Evolutionary conservation across 306 rosid species (phyloP), one percentile per base, ranked within the genome.

Genomic region (Sophora flavescens): DNA sequence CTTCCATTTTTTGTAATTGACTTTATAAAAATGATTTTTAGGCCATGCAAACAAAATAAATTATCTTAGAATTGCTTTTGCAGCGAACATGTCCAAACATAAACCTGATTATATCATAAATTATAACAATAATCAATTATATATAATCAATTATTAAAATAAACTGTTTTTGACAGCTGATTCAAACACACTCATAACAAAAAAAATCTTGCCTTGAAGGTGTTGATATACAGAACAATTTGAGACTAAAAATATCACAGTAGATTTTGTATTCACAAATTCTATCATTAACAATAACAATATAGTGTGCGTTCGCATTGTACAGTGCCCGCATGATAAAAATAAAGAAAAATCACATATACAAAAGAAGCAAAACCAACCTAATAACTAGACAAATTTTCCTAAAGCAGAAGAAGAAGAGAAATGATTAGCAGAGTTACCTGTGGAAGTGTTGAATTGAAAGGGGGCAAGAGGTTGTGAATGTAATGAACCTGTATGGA

Each of bases 401-500:
- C 0, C 3, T 44, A 11, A 0, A 44, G 50, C 9, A 2, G 44
- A 39, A 39, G 32, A 30, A 30, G 32, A 39, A 1, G 2, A 44
- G 48, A 44, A 44, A 44, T 10, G 54, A 18, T 14, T 50, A 50
- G 18, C 15, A 50, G 8, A 50, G 56, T 50, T 4, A 50, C 18
- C 8, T 4, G 56, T 3, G 18, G 54, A 2, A 10, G 44, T 39
- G 44, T 12, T 6, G 14, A 4, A 12, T 5, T 51, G 22, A 50
- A 50, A 50, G 18, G 8, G 18, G 2, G 0, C 5, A n/a, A 4
- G 22, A 3, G 17, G 10, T 51, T 51, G 18, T 14, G 54, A 50
- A 4, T 14, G n/a, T 50, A 50, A 50, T 50, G 17, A 50, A 58
- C 63, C 6, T 59, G 64, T 13, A 59, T 60, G 65, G 65, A 58